A percentile compares a stretch with the other conserved stretches of the same genome.
Evolutionary conservation across 768 basidiomycete genomes (phyloP).

Genomic region (Termitomyces titanicus): DNA sequence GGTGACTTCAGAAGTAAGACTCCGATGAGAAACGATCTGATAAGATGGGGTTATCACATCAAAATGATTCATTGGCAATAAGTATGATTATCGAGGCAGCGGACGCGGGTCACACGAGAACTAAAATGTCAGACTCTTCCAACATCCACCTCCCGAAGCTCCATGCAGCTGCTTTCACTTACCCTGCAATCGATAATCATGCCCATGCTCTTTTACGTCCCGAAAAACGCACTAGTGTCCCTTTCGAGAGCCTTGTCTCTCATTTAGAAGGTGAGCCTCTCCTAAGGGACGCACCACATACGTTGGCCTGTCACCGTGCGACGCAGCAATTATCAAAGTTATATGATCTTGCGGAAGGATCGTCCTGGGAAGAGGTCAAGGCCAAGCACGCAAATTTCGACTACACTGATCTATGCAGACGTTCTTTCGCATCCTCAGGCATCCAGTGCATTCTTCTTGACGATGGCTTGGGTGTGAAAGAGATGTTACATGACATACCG

Average conservation of each 20-base stretch:
- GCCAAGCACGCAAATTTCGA: constrained; percentile 33
- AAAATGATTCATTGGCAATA: too few relatives aligned
- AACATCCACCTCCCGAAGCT: neutral
- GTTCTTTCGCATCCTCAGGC: constrained; percentile 49
- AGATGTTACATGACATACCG: constrained; percentile 43
- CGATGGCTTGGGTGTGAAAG: constrained; percentile 56
- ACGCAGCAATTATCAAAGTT: constrained; percentile 50
- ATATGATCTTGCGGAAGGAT: constrained; percentile 33
- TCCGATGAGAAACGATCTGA: constrained; percentile 19
- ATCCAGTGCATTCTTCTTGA: constrained; percentile 72
- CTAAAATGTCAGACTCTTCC: neutral
- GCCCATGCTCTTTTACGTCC: constrained; percentile 65
- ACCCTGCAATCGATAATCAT: constrained; percentile 75
- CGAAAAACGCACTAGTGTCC: constrained; percentile 39
- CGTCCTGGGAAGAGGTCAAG: constrained; percentile 62
- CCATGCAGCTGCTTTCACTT: constrained; percentile 22
- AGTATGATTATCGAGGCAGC: too few relatives aligned
- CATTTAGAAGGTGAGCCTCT: constrained; percentile 58
- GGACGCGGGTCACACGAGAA: neutral
- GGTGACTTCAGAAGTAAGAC: too few relatives aligned
- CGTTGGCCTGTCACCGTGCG: constrained; percentile 59
- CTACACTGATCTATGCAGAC: constrained; percentile 56
- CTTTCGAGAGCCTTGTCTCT: constrained; percentile 63
- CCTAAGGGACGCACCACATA: constrained; percentile 45
- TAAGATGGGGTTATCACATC: constrained; percentile 18